Evolutionary conservation across 257 asterid species (phyloP), one percentile per base, ranked within the genome.

Genomic region (Petunia axillaris): DNA sequence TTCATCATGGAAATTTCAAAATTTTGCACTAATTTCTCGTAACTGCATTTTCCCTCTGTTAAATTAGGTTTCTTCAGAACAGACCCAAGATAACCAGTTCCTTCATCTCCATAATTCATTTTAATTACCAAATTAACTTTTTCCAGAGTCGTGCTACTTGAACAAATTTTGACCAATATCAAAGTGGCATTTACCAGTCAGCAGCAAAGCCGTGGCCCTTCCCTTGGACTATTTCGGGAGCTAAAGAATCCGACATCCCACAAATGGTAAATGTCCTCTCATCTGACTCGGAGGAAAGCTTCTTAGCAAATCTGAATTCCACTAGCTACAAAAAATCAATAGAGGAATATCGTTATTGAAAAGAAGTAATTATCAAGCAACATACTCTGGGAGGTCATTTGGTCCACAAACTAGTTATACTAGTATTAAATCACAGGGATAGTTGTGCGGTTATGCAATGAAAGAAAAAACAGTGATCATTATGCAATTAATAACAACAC

Each of bases 201-300:
- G 93, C 96, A 76, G 93, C 92, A 83, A 93, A 92, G 82, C 97
- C 90, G 64, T 95, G 98, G 83, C 98, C 98, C 86, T 91, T 92
- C 79, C 98, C 98, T 88, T 89, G 97, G 80, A 95, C 90, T 64
- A 93, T 89, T 87, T 95, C 98, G 75, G 98, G 98, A 87, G 98
- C 97, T 84, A 93, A 88, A 41, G 95, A 89, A 84, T 95, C 97
- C 1, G 97, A 86, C 90, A 86, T 93, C 37, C 98, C 98, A 79
- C 98, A 93, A 65, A 93, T 87, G 43, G 98, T 91, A 86, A 85
- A 93, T 63, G 98, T 87, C 88, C 98, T 87, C 81, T 90, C 94
- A 80, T 79, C 83, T 73, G 70, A 59, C 79, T 90, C 94, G 64
- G 91, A 86, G 73, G 91, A 87, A 55, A 95, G 81, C 84, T 87